Evolutionary conservation across 306 rosid genomes (phyloP).

Genomic region (Mimosa bimucronata): DNA sequence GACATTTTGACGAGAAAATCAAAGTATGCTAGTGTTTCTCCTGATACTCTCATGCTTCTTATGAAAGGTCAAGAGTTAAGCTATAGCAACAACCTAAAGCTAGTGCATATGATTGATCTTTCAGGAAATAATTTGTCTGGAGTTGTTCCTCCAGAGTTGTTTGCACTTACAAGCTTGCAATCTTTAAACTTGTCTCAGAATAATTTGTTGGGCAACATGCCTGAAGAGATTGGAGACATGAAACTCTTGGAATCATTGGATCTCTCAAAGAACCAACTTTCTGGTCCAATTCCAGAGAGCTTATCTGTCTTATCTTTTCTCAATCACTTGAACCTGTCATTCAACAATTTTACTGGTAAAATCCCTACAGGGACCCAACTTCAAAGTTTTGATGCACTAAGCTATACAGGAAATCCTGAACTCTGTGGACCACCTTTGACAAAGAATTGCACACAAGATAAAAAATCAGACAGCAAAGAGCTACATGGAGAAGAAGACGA

Average conservation of each 20-base stretch:
- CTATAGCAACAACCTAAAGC: not conserved
- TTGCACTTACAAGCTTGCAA: not conserved
- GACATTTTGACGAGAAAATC: not conserved
- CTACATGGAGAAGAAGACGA: not conserved
- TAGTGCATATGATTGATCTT: constrained; percentile 7
- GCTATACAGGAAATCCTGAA: not conserved
- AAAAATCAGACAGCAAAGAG: not conserved
- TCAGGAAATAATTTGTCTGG: not conserved
- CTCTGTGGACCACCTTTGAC: not conserved
- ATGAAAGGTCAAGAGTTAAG: constrained; percentile 5
- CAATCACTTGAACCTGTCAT: constrained; percentile 7
- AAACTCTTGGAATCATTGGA: not conserved
- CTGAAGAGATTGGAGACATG: not conserved
- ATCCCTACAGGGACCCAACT: constrained; percentile 5
- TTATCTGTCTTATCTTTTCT: not conserved
- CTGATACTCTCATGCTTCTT: constrained; percentile 4
- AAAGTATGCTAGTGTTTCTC: not conserved
- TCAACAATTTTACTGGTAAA: not conserved
- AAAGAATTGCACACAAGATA: not conserved
- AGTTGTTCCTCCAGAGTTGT: not conserved
- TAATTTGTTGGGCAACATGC: not conserved
- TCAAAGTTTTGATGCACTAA: not conserved
- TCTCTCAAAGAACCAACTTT: not conserved
- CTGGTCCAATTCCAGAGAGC: not conserved
- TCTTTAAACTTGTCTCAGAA: not conserved